Base-by-base conservation (phyloP, 1,284 basidiomycete species). In the Phlebopus sp. region DNA sequence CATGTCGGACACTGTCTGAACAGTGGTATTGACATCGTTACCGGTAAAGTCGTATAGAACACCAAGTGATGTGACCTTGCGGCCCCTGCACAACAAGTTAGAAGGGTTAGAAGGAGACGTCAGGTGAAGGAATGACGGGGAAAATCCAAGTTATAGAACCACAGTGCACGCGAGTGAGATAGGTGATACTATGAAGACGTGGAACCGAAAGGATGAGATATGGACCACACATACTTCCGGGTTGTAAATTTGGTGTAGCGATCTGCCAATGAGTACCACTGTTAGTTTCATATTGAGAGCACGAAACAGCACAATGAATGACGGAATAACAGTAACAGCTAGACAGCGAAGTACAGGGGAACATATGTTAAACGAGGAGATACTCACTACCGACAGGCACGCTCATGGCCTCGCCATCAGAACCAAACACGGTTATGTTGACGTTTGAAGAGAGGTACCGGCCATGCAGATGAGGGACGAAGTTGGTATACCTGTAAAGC, bases 361-460 rank as follows among this genome's bases (percentile, higher is more conserved):
- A 29, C 27, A 11, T 29, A 29, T 29, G 5, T 29, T 11, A 4
- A 11, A 29, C 27, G 10, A 29, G 27, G 27, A 9, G 5, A 35
- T 5, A 68, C 71, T 57, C 61, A 74, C 81, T 78, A 42, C 87
- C 86, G 43, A 90, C 76, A 0, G 86, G 86, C 0, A 81, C 75
- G 55, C 68, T 81, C 50, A 76, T 69, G 3, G 56, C 55, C 15
- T 78, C 71, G 21, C 75, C 77, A 25, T 78, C 59, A 38, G 76
- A 68, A 56, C 81, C 75, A 8, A 72, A 55, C 8, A 90, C 60
- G 0, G 89, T 92, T 58, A 94, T 91, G 66, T 93, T 91, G 39
- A 81, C 88, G 60, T 93, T 94, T 3, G 86, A 90, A 0, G 90
- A 84, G 37, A 95, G 71, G 61, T 91, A 92, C 38, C 87, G 79